These are phyloP conservation scores for Leishmania martiniquensis DNA, from an alignment of 208 protist species.

Conservation along the genomic window DNA sequence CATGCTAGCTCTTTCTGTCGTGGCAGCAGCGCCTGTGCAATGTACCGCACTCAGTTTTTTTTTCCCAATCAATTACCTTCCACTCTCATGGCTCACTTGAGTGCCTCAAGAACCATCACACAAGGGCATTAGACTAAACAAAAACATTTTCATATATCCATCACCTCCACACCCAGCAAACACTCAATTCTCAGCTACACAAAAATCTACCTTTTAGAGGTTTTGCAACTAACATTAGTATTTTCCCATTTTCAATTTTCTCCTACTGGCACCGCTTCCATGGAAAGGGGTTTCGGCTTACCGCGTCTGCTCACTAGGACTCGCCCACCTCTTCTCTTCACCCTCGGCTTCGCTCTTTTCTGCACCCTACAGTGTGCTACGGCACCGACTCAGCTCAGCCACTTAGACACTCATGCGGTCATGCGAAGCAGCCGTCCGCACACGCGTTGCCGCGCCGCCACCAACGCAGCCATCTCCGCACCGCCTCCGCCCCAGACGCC, in stretches of 20 bases:
- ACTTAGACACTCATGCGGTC: not conserved
- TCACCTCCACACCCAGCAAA: not conserved
- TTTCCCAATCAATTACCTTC: not conserved
- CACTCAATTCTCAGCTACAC: too few species aligned
- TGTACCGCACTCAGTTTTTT: not conserved
- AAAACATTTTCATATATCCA: not conserved
- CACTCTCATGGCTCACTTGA: not conserved
- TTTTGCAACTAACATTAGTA: too few species aligned
- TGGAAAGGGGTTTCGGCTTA: too few species aligned
- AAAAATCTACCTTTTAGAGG: too few species aligned
- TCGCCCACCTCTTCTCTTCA: too few species aligned
- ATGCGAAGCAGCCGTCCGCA: not conserved
- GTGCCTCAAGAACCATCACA: not conserved
- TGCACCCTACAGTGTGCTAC: not conserved
- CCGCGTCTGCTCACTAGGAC: too few species aligned
- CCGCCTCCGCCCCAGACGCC: not conserved
- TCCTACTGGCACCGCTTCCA: too few species aligned
- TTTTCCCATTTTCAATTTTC: too few species aligned
- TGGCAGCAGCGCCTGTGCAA: not conserved
- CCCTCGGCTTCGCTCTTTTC: too few species aligned
- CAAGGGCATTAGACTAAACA: not conserved
- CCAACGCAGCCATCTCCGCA: not conserved
- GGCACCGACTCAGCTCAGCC: not conserved
- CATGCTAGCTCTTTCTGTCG: not conserved
- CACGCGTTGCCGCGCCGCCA: not conserved